Evolutionary conservation across 306 rosid genomes (phyloP).

Genomic region (Mucuna pruriens): DNA sequence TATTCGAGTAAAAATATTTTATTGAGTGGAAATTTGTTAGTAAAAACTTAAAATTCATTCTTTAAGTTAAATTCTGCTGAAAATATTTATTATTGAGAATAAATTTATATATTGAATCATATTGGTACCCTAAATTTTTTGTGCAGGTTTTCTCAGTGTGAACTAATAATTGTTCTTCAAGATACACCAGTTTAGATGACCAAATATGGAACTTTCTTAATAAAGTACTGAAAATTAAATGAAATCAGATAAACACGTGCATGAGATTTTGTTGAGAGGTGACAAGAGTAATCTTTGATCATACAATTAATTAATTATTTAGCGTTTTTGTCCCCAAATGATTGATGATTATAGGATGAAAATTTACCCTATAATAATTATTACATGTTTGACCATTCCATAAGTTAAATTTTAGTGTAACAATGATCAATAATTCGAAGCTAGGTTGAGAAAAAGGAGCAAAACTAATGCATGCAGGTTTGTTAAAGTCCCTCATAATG

Average conservation of each 20-base stretch:
- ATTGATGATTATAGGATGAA: background rate
- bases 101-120: background rate
- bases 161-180: background rate
- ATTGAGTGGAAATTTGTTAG: background rate
- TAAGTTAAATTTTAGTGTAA: background rate
- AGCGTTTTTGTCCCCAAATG: background rate
- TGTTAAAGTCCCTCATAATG: background rate
- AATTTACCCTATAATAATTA: background rate
- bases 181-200: too few relatives aligned
- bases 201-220: too few relatives aligned
- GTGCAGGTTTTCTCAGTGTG: background rate
- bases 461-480: background rate
- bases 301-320: background rate
- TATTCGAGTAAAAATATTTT: background rate
- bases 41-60: background rate
- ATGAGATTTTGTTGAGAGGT: background rate
- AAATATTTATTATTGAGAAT: background rate
- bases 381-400: background rate
- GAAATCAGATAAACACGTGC: too few relatives aligned
- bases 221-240: too few relatives aligned
- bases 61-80: background rate
- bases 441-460: background rate
- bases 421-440: background rate
- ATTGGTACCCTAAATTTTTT: background rate
- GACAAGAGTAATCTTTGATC: too few relatives aligned